These are phyloP conservation scores for Coelastrella sp. DNA, from an alignment of 139 green algal genomes.

Conservation along the genomic window DNA sequence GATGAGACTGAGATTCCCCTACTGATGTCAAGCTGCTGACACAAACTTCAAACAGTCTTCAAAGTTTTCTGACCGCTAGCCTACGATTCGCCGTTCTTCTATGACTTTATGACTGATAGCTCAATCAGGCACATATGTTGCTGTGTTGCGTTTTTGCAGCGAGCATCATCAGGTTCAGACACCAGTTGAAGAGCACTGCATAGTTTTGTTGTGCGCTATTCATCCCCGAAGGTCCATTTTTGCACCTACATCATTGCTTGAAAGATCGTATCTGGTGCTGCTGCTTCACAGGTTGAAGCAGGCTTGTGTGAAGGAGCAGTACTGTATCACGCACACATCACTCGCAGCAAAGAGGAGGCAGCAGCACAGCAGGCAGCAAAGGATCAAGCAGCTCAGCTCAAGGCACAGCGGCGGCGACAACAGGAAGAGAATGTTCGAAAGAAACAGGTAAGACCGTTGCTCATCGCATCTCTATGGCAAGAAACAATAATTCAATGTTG, in stretches of 20 bases:
- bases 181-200: too few species aligned
- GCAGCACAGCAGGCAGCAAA: slow-evolving; percentile 63
- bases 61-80: slow-evolving; percentile 46
- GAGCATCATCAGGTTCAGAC: too few species aligned
- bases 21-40: slow-evolving; percentile 7
- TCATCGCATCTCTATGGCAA: too few species aligned
- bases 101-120: too few species aligned
- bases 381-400: slow-evolving; percentile 59
- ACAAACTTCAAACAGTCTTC: slow-evolving; percentile 32
- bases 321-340: slow-evolving; percentile 89
- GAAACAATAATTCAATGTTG: too few species aligned
- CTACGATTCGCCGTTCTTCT: too few species aligned
- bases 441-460: slow-evolving; percentile 64
- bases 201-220: too few species aligned
- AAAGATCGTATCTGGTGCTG: neutral
- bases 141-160: too few species aligned
- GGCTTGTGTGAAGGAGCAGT: slow-evolving; percentile 91
- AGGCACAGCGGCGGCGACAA: slow-evolving; percentile 70
- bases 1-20: slow-evolving; percentile 37
- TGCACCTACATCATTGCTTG: too few species aligned
- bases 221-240: too few species aligned
- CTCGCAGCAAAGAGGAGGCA: slow-evolving; percentile 58
- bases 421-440: slow-evolving; percentile 80
- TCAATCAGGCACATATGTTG: too few species aligned
- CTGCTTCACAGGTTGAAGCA: slow-evolving; percentile 74